These are phyloP conservation scores for Colletotrichum camelliae DNA, from an alignment of 2,329 filamentous ascomycete genomes.

Conservation along the genomic window DNA sequence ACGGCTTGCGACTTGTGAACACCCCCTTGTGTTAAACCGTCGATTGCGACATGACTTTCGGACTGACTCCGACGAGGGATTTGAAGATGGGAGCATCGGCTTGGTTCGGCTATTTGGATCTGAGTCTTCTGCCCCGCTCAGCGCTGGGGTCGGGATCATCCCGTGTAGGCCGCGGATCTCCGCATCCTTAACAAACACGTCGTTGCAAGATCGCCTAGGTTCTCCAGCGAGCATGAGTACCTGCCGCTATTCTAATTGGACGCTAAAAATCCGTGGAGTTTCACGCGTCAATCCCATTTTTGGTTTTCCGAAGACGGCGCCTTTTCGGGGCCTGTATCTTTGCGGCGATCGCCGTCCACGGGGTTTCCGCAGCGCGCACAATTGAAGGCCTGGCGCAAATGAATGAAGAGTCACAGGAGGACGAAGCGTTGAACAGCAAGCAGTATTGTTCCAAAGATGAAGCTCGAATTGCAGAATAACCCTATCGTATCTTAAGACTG, in stretches of 20 bases:
- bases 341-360: not conserved
- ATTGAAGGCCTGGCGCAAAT: not conserved
- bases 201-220: not conserved
- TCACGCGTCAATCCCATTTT: not conserved
- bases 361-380: not conserved
- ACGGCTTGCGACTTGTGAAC: not conserved
- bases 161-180: not conserved
- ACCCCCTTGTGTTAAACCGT: not conserved
- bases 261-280: not conserved
- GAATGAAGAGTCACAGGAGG: not conserved
- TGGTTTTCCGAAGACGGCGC: not conserved
- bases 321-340: not conserved
- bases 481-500: not conserved
- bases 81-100: not conserved
- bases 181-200: not conserved
- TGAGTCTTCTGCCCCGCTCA: not conserved
- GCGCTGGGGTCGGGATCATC: not conserved
- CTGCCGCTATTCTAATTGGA: not conserved
- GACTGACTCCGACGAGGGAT: not conserved
- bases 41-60: not conserved
- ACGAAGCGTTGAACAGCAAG: not conserved
- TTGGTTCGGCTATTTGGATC: not conserved
- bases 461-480: not conserved
- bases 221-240: not conserved
- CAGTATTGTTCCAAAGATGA: not conserved